Base-by-base conservation (phyloP, 2,329 filamentous ascomycete genomes). In the Paecilomyces sp. region DNA sequence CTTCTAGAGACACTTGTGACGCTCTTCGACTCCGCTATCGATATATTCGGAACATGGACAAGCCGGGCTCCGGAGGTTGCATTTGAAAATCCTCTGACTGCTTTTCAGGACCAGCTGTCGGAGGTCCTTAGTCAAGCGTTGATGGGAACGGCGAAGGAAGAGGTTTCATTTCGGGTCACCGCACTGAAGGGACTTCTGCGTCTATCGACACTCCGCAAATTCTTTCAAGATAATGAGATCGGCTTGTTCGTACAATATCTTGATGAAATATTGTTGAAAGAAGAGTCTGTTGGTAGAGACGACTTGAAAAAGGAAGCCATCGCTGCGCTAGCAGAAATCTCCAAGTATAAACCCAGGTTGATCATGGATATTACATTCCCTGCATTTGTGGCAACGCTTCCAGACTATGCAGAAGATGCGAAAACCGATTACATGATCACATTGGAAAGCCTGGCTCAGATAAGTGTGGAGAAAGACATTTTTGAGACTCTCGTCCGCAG, bases 331-430 rank as follows among this genome's bases (percentile, higher is more conserved):
- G 79, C 84, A 3, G 81, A 85, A 34, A 80, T 88, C 51, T 86
- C 86, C 6, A 82, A 82, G 61, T 79, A 85, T 61, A 86, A 85
- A 65, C 84, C 86, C 18, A 79, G 82, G 54, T 73, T 86, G 11
- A 83, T 89, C 30, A 82, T 87, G 66, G 82, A 87, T 54, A 85
- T 85, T 59, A 85, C 85, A 0, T 85, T 89, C 65, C 86, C 86
- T 28, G 83, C 83, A 4, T 87, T 89, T 67, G 80, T 88, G 71
- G 85, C 85, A 3, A 82, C 83, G 47, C 72, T 89, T 3, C 87
- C 86, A 1, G 85, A 86, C 61, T 76, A 74, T 1, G 82, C 82
- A 59, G 72, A 75, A n/a, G 78, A 80, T 18, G 74, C 74, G 2
- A 72, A 77, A 9, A 67, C 66, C 6, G 70, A 72, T 5, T 87